These are phyloP conservation scores for Chalciporus sphaerocephalus DNA, from an alignment of 768 basidiomycete genomes.

Conservation along the genomic window DNA sequence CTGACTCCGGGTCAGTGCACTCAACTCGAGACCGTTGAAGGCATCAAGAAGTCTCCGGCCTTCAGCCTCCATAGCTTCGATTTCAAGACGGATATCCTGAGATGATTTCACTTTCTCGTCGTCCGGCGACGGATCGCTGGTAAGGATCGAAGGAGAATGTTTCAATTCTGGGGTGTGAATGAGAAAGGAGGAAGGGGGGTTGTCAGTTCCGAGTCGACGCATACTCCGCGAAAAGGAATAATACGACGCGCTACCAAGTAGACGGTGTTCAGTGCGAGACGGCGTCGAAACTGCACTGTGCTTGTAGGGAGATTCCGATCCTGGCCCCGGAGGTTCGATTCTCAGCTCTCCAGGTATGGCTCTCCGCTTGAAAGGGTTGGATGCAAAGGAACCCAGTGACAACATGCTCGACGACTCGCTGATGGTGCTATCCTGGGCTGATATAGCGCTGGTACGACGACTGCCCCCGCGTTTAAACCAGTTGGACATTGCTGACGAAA, in stretches of 20 bases:
- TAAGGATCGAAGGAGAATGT: conserved; percentile 32
- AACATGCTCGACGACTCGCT: conserved; percentile 43
- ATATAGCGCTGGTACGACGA: conserved; percentile 28
- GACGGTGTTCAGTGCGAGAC: conserved; percentile 31
- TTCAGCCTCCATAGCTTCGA: conserved; percentile 66
- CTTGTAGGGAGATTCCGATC: conserved; percentile 37
- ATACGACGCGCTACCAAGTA: conserved; percentile 25
- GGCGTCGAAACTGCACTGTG: conserved; percentile 42
- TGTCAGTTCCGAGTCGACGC: conserved; percentile 38
- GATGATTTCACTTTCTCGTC: conserved; percentile 58
- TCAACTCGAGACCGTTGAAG: conserved; percentile 75
- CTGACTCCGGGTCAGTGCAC: conserved; percentile 47
- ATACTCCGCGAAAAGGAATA: conserved; percentile 44
- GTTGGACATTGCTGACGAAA: conserved; percentile 47
- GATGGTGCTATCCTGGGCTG: conserved; percentile 41
- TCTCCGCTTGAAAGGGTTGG: conserved; percentile 40
- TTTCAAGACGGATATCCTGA: conserved; percentile 61
- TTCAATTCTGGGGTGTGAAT: conserved; percentile 33
- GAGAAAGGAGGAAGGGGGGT: conserved; percentile 58
- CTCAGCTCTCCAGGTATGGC: conserved; percentile 42
- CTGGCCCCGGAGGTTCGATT: conserved; percentile 15
- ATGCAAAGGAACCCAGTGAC: conserved; percentile 26
- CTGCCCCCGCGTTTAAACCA: conserved; percentile 49
- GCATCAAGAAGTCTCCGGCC: conserved; percentile 68
- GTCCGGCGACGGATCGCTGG: conserved; percentile 40